Percentiles rank a stretch among this genome's conserved stretches.
These are phyloP conservation scores for Gliomastix tumulicola DNA, from an alignment of 2,329 filamentous ascomycete genomes.

Conservation along the genomic window DNA sequence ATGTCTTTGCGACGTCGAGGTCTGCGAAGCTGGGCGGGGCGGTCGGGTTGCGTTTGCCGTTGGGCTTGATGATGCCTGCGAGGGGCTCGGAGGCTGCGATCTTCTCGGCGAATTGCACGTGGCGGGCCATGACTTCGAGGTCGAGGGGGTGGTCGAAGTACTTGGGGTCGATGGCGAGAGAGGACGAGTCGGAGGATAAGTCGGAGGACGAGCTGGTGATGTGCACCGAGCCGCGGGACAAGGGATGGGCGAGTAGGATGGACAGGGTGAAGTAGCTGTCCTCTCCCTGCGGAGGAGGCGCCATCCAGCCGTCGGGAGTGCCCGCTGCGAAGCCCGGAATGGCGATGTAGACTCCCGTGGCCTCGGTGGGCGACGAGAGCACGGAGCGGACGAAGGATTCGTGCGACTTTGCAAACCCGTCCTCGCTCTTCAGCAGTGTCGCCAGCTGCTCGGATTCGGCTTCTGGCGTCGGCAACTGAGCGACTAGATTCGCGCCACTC, in stretches of 20 bases:
- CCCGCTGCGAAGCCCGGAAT: conserved; percentile 8
- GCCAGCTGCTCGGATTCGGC: conserved; percentile 5
- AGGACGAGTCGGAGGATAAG: conserved; percentile 26
- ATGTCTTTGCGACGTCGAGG: conserved; percentile 19
- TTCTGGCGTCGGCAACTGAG: background rate
- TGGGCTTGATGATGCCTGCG: conserved; percentile 24
- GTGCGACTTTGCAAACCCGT: conserved; percentile 6
- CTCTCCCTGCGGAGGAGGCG: conserved; percentile 7
- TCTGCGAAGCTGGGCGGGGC: background rate
- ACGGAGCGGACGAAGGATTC: conserved; percentile 7
- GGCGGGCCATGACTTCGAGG: conserved; percentile 40
- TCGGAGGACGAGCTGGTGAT: too few relatives aligned
- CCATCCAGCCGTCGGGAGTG: conserved; percentile 5
- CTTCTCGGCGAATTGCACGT: conserved; percentile 31
- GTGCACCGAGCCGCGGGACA: conserved; percentile 52
- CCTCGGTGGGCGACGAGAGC: conserved; percentile 7
- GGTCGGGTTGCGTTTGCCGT: conserved; percentile 15
- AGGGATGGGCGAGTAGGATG: conserved; percentile 44
- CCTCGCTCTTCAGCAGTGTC: conserved; percentile 1
- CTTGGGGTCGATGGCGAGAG: conserved; percentile 46
- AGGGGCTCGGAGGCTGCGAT: conserved; percentile 26
- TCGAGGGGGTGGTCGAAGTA: conserved; percentile 51
- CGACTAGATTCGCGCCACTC: conserved; percentile 7
- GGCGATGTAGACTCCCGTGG: conserved; percentile 9
- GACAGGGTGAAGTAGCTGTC: conserved; percentile 4